Base-by-base conservation (phyloP, 352 stramenopile species). In the Phytophthora gonapodyides region DNA sequence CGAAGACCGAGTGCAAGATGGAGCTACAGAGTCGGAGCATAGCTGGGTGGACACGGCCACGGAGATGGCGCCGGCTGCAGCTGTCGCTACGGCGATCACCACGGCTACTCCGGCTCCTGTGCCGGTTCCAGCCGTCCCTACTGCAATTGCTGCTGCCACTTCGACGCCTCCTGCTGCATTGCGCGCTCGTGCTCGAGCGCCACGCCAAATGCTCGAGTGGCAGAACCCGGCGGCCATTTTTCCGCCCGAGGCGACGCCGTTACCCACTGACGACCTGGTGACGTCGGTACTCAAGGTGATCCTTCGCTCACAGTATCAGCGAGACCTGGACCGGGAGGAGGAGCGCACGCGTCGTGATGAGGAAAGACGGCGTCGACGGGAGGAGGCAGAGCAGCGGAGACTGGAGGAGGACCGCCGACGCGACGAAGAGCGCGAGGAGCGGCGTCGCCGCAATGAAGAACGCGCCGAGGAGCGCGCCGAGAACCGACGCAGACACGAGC, bases 231-330 rank as follows among this genome's bases (percentile, higher is more conserved):
- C 67, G 8, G 63, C 41, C 7, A 43, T 59, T 40, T 64, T 70
- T 27, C 42, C 68, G 7, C 35, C 53, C 9, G 57, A 73, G 11
- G 51, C 60, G 7, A 64, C 56, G 21, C 55, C 65, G 7, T 16
- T 63, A 17, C 44, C 69, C 5, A 71, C 40, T 10, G 69, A 77
- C 30, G 69, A 71, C 17, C 33, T 77, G 38, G 45, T 77, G 12
- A 74, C 64, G 11, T 73, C 69, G 1, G 69, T 77, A 45, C 45
- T 77, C 0, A 73, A 77, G 49, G 65, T 73, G 8, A 58, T 74
- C 49, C 57, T 77, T 0, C 65, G 61, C 21, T 77, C 69, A 19
- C 69, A 77, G 36, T 73, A 77, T 36, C 69, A 77, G 44, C 65
- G 69, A 10, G 69, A 77, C 8, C 43, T 77, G 47, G 69, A 77